Conservation (phyloP, 106 monocot genomes). For the Platanthera guangdongensis region DNA sequence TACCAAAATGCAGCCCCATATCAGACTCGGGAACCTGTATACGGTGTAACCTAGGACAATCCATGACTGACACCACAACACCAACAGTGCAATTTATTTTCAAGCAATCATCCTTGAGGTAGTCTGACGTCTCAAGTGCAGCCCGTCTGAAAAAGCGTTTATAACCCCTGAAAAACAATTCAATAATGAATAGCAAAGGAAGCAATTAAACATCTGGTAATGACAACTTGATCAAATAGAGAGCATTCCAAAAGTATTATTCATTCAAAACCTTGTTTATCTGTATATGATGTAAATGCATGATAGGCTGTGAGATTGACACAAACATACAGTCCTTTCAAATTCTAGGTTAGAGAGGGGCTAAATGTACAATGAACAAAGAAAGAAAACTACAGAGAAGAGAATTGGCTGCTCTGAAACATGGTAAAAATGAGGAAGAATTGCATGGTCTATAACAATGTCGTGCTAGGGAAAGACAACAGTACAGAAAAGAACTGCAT, state of each 20-base stretch:
- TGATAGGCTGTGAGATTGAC: not conserved
- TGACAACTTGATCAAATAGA: not conserved
- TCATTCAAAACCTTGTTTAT: not conserved
- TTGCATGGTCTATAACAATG: not conserved
- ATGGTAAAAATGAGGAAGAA: not conserved
- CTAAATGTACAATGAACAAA: not conserved
- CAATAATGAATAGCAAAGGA: not conserved
- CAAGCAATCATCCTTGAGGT: conserved; percentile 96
- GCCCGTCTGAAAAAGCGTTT: conserved; percentile 82
- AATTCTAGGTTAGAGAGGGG: not conserved
- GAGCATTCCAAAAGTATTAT: not conserved
- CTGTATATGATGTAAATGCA: not conserved
- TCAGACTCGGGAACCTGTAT: conserved; percentile 86
- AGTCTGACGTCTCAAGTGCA: conserved; percentile 90
- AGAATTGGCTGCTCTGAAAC: not conserved
- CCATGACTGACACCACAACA: conserved; percentile 77
- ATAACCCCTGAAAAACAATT: conserved; percentile 61
- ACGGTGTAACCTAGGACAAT: conserved; percentile 54
- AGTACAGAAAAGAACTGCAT: not conserved
- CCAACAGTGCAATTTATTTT: conserved; percentile 98
- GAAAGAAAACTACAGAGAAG: not conserved
- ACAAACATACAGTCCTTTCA: not conserved
- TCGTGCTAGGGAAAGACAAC: not conserved
- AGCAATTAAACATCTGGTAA: not conserved
- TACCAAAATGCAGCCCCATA: conserved; percentile 80